These are phyloP conservation scores for Debaryomyces maramus DNA, from an alignment of 805 yeast genomes.

Conservation along the genomic window DNA sequence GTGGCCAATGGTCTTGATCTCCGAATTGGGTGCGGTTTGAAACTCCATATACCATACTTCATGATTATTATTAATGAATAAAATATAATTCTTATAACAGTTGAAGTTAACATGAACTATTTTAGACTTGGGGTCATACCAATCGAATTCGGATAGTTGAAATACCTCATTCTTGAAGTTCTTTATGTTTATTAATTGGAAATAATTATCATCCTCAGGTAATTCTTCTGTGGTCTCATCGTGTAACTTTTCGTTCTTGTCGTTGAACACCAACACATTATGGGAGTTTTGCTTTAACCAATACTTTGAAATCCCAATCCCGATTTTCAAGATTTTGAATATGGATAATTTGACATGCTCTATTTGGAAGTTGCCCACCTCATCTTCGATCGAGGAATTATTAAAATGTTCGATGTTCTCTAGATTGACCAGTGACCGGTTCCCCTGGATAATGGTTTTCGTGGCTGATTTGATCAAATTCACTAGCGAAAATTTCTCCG, in stretches of 20 bases:
- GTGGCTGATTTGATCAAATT: slow-evolving; percentile 33
- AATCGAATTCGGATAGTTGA: slow-evolving; percentile 24
- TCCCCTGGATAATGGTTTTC: slow-evolving; percentile 30
- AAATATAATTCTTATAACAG: slow-evolving; percentile 23
- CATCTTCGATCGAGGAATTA: slow-evolving; percentile 32
- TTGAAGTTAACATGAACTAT: slow-evolving; percentile 26
- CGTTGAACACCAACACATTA: slow-evolving; percentile 33
- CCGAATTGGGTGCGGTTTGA: slow-evolving; percentile 1
- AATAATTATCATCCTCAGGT: slow-evolving; percentile 9
- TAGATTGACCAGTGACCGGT: slow-evolving; percentile 19
- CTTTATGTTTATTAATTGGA: slow-evolving; percentile 37
- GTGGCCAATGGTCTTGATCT: slow-evolving; percentile 12
- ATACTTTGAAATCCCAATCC: slow-evolving; percentile 27
- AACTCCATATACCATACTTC: slow-evolving; percentile 27
- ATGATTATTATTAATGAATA: slow-evolving; percentile 25
- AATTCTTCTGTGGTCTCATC: not conserved
- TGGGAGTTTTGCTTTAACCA: slow-evolving; percentile 44
- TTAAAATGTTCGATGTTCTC: slow-evolving; percentile 38
- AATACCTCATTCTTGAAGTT: slow-evolving; percentile 29
- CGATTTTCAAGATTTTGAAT: slow-evolving; percentile 33
- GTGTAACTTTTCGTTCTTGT: slow-evolving; percentile 12
- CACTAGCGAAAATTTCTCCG: slow-evolving; percentile 26
- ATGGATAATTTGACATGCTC: slow-evolving; percentile 29
- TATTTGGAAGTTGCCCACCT: slow-evolving; percentile 24
- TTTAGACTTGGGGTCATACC: slow-evolving; percentile 24